Base-by-base conservation (phyloP, 345 rosid species). In the Populus davidiana region DNA sequence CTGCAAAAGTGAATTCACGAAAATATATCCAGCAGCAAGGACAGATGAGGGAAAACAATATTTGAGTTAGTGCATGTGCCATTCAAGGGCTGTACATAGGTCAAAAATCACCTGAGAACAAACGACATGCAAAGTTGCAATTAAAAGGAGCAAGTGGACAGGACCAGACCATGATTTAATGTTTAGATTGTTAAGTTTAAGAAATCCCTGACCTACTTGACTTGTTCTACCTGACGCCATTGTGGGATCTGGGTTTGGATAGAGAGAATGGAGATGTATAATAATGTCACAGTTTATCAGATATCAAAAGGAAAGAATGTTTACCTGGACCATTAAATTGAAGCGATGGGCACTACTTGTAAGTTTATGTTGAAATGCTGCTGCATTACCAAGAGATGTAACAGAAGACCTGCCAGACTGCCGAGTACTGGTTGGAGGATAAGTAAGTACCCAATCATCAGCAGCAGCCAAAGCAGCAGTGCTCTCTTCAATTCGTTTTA, bases 391-490 rank as follows among this genome's bases (percentile, higher is more conserved):
- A 74, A 83, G 61, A 71, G 90, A 87, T 71, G 91, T 71, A 77
- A 79, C 77, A 33, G 87, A 80, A 73, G 87, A 77, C 86, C 89
- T 86, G 85, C 91, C 87, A 59, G 96, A 87, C 88, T 90, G 98
- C 75, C 94, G 91, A 77, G 91, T 81, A 78, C 85, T 85, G 21
- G 81, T 75, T 67, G 90, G 90, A 79, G 94, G 90, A 63, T 82
- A 85, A 62, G 94, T 89, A 73, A 96, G 93, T 35, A 94, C 86
- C 99, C 99, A 94, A 80, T 96, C 97, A 90, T 96, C 99, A 75
- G 98, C 98, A 81, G 99, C 99, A 72, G 97, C 99, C 88, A 94
- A 79, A 79, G 99, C 97, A 82, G 99, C 98, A 75, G 97, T 91
- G 81, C 98, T 94, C 84, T 96, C 98, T 86, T 96, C 97, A 82